Base-by-base conservation (phyloP, 1,284 basidiomycete genomes). In the Moesziomyces sp. region DNA sequence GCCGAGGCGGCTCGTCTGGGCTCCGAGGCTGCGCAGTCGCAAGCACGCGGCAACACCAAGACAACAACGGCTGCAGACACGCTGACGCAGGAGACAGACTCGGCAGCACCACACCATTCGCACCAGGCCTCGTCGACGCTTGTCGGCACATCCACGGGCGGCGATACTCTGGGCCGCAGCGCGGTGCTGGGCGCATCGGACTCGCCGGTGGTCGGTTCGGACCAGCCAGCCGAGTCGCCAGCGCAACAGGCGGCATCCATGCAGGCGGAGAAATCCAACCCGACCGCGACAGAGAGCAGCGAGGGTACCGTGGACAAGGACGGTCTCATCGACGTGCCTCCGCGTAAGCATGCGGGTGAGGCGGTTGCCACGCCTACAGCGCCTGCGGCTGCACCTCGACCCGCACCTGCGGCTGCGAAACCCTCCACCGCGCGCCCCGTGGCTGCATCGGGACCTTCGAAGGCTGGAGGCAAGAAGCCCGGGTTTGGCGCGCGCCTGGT, bases 291-390 rank as follows among this genome's bases (percentile, higher is more conserved):
- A 2, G 63, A 62, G 44, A 67, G 63, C 56, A 67, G 69, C 38
- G 54, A 74, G 21, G 63, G 51, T 2, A 66, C 73, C 1, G 60
- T 64, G 3, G 71, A 74, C 45, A 74, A 69, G 55, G 55, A 69
- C 28, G 71, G 55, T 1, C 47, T 65, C 46, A 66, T 65, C 28
- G 50, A 64, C 30, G 66, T 65, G 14, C 58, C 65, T 33, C 55
- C 61, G 14, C 42, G 58, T 16, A 53, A 48, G 24, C 58, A 65
- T 52, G 57, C 58, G 6, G 45, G 33, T 16, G 49, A 19, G 16
- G 11, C 49, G 2, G 24, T 33, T 5, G 51, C 46, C 21, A 19
- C 38, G 30, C 30, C 43, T 5, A 8, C 50, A 6, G 50, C 16
- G n/a, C 45, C 11, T 28, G 38, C 44, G 11, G 21, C 49, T 11